A percentile compares a stretch with the other conserved stretches of the same genome.
phyloP scores from a whole-genome alignment of 139 green algal species.

The Deuterostichococcus epilithicus region DNA sequence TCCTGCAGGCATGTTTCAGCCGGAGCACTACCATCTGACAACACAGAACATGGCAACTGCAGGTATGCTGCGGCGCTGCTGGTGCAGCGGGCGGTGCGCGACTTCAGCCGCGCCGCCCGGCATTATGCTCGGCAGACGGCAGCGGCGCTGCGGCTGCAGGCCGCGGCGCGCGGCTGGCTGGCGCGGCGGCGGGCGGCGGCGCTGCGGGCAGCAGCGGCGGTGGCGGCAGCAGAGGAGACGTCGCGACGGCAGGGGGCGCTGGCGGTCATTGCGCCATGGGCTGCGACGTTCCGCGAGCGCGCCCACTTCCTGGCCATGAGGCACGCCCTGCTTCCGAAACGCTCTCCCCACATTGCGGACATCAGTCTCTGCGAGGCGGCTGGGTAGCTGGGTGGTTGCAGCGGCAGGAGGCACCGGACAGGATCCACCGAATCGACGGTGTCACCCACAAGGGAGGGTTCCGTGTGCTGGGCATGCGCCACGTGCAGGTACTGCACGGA shows the following conservation, averaged over 20 bases:
- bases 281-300: constrained; percentile 14
- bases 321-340: background rate
- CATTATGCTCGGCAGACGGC: constrained; percentile 20
- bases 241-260: constrained; percentile 16
- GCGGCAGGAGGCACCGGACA: too few species aligned
- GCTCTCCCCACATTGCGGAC: too few species aligned
- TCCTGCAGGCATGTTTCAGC: too few species aligned
- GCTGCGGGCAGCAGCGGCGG: background rate
- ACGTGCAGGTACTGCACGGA: too few species aligned
- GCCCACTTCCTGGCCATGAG: constrained; percentile 26
- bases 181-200: constrained; percentile 11
- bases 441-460: too few species aligned
- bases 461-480: too few species aligned
- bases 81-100: constrained; percentile 28
- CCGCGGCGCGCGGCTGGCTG: constrained; percentile 11
- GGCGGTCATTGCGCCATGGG: constrained; percentile 37
- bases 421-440: too few species aligned
- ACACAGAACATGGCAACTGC: too few species aligned
- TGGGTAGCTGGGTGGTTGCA: too few species aligned
- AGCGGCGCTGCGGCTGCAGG: constrained; percentile 35
- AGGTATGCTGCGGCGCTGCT: constrained; percentile 29
- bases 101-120: constrained; percentile 7
- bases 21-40: too few species aligned
- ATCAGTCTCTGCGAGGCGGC: too few species aligned
- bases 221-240: background rate